These are phyloP conservation scores for Jatropha podagrica DNA, from an alignment of 441 rosid species.

Conservation along the genomic window DNA sequence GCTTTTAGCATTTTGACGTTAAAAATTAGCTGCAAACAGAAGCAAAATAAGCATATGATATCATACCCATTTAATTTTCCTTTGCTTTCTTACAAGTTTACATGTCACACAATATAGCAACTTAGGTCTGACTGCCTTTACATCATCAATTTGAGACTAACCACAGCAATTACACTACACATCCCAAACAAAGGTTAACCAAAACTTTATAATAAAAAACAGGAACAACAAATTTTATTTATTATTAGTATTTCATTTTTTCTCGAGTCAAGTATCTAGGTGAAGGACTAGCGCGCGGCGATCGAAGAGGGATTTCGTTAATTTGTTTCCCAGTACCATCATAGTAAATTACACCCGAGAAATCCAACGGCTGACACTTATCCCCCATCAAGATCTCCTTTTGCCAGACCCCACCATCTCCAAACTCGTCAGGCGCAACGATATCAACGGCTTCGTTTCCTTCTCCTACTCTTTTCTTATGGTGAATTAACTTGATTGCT, in stretches of 20 bases:
- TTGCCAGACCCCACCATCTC: slow-evolving; percentile 83
- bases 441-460: slow-evolving; percentile 12
- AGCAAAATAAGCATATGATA: too few species aligned
- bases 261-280: slow-evolving; percentile 39
- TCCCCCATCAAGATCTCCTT: slow-evolving; percentile 79
- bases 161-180: not conserved
- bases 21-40: too few species aligned
- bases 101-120: too few species aligned
- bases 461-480: slow-evolving; percentile 21
- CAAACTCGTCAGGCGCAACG: slow-evolving; percentile 45
- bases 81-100: too few species aligned
- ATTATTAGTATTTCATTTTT: not conserved
- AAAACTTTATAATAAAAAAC: not conserved
- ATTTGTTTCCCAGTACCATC: slow-evolving; percentile 58
- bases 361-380: slow-evolving; percentile 78
- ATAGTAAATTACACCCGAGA: slow-evolving; percentile 79
- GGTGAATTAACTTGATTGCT: slow-evolving; percentile 44
- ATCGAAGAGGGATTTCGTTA: slow-evolving; percentile 49
- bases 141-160: too few species aligned
- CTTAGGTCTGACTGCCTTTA: too few species aligned
- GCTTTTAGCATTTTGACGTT: too few species aligned
- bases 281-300: slow-evolving; percentile 71
- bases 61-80: too few species aligned
- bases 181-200: not conserved
- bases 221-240: not conserved